These are phyloP conservation scores for Helotiales sp. DNA, from an alignment of 2,329 filamentous ascomycete genomes.

Conservation along the genomic window DNA sequence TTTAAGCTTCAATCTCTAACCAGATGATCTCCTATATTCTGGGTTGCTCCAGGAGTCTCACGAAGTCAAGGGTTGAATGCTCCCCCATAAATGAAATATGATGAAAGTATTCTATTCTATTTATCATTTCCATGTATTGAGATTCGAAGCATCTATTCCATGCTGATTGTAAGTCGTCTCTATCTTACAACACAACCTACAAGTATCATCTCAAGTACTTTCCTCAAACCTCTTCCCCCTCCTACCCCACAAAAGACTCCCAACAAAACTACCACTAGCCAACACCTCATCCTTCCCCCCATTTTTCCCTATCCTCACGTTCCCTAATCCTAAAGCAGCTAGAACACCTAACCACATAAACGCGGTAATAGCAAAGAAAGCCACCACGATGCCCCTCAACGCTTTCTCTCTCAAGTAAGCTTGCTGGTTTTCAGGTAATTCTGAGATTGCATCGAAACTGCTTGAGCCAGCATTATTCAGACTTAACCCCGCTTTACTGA, in stretches of 20 bases:
- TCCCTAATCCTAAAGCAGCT: constrained; percentile 46
- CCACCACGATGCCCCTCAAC: constrained; percentile 62
- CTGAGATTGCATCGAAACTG: constrained; percentile 39
- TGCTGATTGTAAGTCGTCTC: too few species aligned
- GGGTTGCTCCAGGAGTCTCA: too few species aligned
- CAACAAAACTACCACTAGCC: constrained; percentile 20
- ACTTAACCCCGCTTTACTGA: constrained; percentile 4
- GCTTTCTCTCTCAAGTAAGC: constrained; percentile 43
- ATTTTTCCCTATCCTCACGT: constrained; percentile 41
- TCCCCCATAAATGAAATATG: too few species aligned
- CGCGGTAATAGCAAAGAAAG: constrained; percentile 61
- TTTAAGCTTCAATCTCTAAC: too few species aligned
- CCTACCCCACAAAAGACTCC: constrained; percentile 7
- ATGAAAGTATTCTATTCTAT: too few species aligned
- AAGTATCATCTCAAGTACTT: not conserved
- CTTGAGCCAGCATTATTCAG: constrained; percentile 28
- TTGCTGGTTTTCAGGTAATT: constrained; percentile 38
- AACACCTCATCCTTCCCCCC: constrained; percentile 13
- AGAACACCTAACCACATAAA: constrained; percentile 53
- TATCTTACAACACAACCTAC: too few species aligned
- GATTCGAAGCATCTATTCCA: too few species aligned
- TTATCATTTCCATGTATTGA: too few species aligned
- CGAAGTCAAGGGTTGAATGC: too few species aligned
- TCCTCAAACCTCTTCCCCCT: not conserved
- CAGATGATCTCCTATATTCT: too few species aligned